These are phyloP conservation scores for Tetradesmus lagerheimii DNA, from an alignment of 139 green algal genomes.

Conservation along the genomic window DNA sequence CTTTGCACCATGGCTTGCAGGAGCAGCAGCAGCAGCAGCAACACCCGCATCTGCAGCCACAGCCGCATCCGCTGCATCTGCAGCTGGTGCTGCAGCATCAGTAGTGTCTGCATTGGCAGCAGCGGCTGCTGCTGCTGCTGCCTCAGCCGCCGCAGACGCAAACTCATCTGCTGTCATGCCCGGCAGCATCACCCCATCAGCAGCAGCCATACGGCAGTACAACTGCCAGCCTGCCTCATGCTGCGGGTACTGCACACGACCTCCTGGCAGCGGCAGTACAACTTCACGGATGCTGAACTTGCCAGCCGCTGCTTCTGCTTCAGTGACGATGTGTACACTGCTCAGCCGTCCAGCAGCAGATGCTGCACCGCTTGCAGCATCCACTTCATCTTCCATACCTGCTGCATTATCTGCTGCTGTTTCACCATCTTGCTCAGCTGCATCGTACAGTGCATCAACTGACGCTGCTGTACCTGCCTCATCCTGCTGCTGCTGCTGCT, in stretches of 20 bases:
- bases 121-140: neutral
- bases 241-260: conserved; percentile 49
- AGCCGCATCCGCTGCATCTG: neutral
- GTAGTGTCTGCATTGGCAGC: neutral
- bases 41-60: neutral
- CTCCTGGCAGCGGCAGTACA: conserved; percentile 91
- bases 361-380: neutral
- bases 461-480: neutral
- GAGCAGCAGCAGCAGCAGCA: neutral
- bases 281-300: conserved; percentile 82
- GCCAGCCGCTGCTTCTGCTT: conserved; percentile 69
- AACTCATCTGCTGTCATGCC: neutral
- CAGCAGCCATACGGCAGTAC: conserved; percentile 55
- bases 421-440: conserved; percentile 22
- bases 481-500: conserved; percentile 4
- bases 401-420: neutral
- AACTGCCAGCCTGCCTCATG: conserved; percentile 57
- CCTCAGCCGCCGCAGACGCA: neutral
- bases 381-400: conserved; percentile 11
- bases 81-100: neutral
- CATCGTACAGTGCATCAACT: conserved; percentile 25
- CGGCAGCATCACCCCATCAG: conserved; percentile 61
- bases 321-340: conserved; percentile 80
- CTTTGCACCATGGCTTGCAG: neutral
- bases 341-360: conserved; percentile 48